Conservation (phyloP, 208 protist species). For the Wallacemonas sp. region DNA sequence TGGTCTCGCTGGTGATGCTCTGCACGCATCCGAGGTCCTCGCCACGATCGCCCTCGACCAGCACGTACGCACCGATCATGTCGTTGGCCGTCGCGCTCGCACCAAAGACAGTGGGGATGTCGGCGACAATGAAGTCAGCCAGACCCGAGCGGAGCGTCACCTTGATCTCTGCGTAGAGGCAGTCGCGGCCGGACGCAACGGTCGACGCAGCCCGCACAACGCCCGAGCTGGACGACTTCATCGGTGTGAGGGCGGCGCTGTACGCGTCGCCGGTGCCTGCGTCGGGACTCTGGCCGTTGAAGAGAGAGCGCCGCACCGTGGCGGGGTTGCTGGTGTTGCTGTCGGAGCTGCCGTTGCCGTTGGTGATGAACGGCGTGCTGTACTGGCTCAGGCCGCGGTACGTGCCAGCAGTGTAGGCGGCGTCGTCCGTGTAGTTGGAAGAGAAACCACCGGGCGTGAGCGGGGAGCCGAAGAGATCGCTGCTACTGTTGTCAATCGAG, state of each 20-base stretch:
- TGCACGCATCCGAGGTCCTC: constrained; percentile 74
- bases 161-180: constrained; percentile 53
- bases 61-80: constrained; percentile 54
- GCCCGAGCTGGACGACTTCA: constrained; percentile 45
- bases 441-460: constrained; percentile 11
- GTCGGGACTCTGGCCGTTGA: constrained; percentile 6
- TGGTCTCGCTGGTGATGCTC: constrained; percentile 17
- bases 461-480: constrained; percentile 13
- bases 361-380: constrained; percentile 20
- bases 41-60: constrained; percentile 85
- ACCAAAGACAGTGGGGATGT: constrained; percentile 50
- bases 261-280: neutral
- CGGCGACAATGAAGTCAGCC: constrained; percentile 43
- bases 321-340: constrained; percentile 12
- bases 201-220: constrained; percentile 56
- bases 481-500: constrained; percentile 28
- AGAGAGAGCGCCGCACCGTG: constrained; percentile 19
- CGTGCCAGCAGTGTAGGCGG: neutral
- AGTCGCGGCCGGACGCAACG: constrained; percentile 47
- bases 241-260: constrained; percentile 32
- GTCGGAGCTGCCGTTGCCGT: constrained; percentile 17
- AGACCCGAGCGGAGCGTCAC: constrained; percentile 55
- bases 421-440: constrained; percentile 12
- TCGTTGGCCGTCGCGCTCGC: constrained; percentile 38
- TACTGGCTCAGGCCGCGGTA: constrained; percentile 29